Evolutionary conservation across 768 basidiomycete species (phyloP), one percentile per base, ranked within the genome.

Genomic region (Suillus plorans): DNA sequence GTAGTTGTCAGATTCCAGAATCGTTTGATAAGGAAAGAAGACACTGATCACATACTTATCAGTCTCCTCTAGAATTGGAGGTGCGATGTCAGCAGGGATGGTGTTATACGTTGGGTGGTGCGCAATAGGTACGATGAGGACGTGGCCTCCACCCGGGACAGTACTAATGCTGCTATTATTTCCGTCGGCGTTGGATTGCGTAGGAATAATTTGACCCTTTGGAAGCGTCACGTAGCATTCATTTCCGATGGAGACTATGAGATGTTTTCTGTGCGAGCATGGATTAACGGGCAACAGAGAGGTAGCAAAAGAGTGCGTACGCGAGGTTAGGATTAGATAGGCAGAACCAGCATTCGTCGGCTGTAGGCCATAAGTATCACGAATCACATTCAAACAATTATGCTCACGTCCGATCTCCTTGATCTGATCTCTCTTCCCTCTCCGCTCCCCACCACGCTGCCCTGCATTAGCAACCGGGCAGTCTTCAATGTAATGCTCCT

Each of bases 261-360:
- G 86, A 72, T 99, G 94, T 79, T 99, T 99, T 64, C 94, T 96
- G 67, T 36, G 22, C 18, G 37, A 58, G 61, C 39, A 28, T 22
- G 60, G 47, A 62, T 44, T 63, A 34, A 60, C 28, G 49, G 45
- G 22, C 41, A 42, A 16, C 13, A 41, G 62, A 34, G 2, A 63
- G 13, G 1, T 28, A 59, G 62, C 28, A 50, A 22, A 59, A 22
- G 36, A 42, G 45, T 28, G 83, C 90, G 67, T 72, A 94, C 89
- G 93, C 90, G 45, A 99, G 81, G 69, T 87, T 89, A 1, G 97
- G 96, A 73, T 98, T 98, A 49, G 94, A 96, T 61, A 99, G 77
- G 75, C 97, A 99, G 80, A 99, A 99, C 97, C 97, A 99, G 77
- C 97, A 98, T 75, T 95, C 92, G 63, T 92, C 92, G 69, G 94